A percentile compares a stretch with the other conserved stretches of the same genome.
Evolutionary conservation across 805 yeast genomes (phyloP).

Genomic region (Candida ficus): DNA sequence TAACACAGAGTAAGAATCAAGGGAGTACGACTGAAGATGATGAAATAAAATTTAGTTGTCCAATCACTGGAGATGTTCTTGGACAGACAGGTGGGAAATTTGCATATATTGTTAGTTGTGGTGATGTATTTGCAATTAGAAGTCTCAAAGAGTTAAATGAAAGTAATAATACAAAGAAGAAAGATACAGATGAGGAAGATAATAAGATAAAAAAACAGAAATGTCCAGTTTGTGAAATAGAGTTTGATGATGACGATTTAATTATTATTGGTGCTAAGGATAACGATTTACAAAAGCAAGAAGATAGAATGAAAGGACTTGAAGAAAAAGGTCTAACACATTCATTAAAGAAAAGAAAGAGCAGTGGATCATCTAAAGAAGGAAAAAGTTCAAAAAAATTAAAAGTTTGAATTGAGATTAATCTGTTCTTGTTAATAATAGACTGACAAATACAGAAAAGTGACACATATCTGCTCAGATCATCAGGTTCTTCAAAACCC

Average conservation of each 20-base stretch:
- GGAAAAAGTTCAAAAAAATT: background rate
- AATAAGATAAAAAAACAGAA: constrained; percentile 3
- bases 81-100: constrained; percentile 34
- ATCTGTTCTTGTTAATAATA: too few relatives aligned
- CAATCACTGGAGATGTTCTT: constrained; percentile 31
- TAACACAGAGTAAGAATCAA: too few relatives aligned
- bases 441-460: too few relatives aligned
- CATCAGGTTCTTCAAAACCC: too few relatives aligned
- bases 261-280: constrained; percentile 33
- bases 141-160: constrained; percentile 4
- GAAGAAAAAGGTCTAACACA: constrained; percentile 29
- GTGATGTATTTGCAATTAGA: constrained; percentile 29
- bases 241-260: constrained; percentile 25
- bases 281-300: constrained; percentile 16
- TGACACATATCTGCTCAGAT: too few relatives aligned
- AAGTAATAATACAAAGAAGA: constrained; percentile 21
- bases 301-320: constrained; percentile 24
- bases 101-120: constrained; percentile 42
- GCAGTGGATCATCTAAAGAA: constrained; percentile 8
- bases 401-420: too few relatives aligned
- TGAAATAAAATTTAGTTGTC: constrained; percentile 30
- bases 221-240: constrained; percentile 40
- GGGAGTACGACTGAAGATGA: constrained; percentile 14
- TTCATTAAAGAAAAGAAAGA: constrained; percentile 28
- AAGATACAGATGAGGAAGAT: constrained; percentile 3